phyloP scores from a whole-genome alignment of 2,329 filamentous ascomycete genomes.

The Zalaria obscura region DNA sequence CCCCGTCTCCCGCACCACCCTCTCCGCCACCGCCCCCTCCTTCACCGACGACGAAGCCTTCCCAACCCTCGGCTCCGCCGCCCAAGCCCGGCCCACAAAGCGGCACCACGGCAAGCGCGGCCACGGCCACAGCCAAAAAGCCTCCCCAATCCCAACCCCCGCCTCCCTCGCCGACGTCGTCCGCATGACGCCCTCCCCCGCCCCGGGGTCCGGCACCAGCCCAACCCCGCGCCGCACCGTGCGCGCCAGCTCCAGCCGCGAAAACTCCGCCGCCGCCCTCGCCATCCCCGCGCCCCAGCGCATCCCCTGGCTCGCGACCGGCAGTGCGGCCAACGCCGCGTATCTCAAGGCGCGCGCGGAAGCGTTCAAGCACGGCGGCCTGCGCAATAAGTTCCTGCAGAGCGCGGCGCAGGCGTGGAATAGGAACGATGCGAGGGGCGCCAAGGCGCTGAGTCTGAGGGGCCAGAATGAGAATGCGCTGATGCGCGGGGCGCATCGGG shows the following conservation, averaged over 20 bases:
- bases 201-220: constrained; percentile 13
- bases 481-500: constrained; percentile 92
- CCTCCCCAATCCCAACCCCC: constrained; percentile 44
- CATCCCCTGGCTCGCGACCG: constrained; percentile 93
- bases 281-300: constrained; percentile 80
- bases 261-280: constrained; percentile 69
- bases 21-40: constrained; percentile 50
- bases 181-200: constrained; percentile 84
- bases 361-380: constrained; percentile 90
- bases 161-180: constrained; percentile 87
- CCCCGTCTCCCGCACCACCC: constrained; percentile 49
- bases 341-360: constrained; percentile 92
- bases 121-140: constrained; percentile 53
- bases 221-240: constrained; percentile 44
- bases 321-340: constrained; percentile 76
- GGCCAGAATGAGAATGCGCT: constrained; percentile 94
- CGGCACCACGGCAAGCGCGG: constrained; percentile 89
- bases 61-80: constrained; percentile 67
- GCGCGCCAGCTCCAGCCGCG: constrained; percentile 50
- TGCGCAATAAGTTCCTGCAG: constrained; percentile 93
- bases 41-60: constrained; percentile 95
- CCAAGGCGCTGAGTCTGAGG: constrained; percentile 84
- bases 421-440: constrained; percentile 87
- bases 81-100: constrained; percentile 61
- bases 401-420: constrained; percentile 98